These are phyloP conservation scores for Amanita exitialis DNA, from an alignment of 768 basidiomycete genomes.

Conservation along the genomic window DNA sequence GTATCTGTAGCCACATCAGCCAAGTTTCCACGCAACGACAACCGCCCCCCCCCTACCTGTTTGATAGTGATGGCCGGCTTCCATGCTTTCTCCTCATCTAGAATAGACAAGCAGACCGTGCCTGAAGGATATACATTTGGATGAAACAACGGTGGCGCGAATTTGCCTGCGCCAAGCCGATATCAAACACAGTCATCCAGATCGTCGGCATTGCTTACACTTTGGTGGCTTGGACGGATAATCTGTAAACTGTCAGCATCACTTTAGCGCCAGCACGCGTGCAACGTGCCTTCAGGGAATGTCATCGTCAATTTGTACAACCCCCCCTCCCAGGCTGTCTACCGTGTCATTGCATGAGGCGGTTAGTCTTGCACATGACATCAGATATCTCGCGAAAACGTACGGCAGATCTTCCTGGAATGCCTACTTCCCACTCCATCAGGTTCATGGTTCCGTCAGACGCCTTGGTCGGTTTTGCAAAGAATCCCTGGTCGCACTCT, in stretches of 20 bases:
- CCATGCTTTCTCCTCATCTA: conserved; percentile 99
- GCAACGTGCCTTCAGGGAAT: conserved; percentile 84
- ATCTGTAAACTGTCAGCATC: conserved; percentile 33
- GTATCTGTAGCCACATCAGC: conserved; percentile 46
- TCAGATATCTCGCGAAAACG: conserved; percentile 22
- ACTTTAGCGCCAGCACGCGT: not conserved
- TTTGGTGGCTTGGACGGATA: conserved; percentile 95
- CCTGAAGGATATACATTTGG: conserved; percentile 99
- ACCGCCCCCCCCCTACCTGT: conserved; percentile 45
- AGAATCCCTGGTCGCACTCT: conserved; percentile 68
- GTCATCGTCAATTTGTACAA: conserved; percentile 88
- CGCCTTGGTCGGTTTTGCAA: conserved; percentile 85
- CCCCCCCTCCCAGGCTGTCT: conserved; percentile 99
- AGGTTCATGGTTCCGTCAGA: conserved; percentile 92
- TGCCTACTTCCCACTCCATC: conserved; percentile 98
- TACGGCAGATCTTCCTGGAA: conserved; percentile 86
- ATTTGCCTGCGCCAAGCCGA: conserved; percentile 64
- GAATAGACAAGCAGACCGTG: conserved; percentile 93
- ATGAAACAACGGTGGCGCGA: conserved; percentile 90
- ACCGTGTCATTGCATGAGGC: conserved; percentile 3
- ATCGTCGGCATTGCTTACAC: conserved; percentile 36
- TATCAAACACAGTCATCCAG: not conserved
- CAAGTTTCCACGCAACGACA: not conserved
- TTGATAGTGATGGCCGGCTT: conserved; percentile 99
- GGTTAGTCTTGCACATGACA: conserved; percentile 10